A percentile compares a stretch with the other conserved stretches of the same genome.
These are phyloP conservation scores for Penicillium bovifimosum DNA, from an alignment of 495 filamentous ascomycete species.

Conservation along the genomic window DNA sequence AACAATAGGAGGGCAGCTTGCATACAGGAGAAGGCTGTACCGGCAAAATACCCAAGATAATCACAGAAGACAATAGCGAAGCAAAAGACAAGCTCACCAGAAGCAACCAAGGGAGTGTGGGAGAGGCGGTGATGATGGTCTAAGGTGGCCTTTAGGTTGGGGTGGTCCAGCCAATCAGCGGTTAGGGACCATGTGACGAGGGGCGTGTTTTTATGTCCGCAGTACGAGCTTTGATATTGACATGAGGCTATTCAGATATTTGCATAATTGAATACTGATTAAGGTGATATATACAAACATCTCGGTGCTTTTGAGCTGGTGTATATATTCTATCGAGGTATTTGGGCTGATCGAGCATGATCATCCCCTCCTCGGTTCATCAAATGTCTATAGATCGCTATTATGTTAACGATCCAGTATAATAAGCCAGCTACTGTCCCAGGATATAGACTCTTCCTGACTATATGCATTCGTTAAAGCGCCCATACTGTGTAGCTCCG, in stretches of 20 bases:
- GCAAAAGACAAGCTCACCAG: constrained; percentile 9
- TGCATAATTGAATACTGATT: not conserved
- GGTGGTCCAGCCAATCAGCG: constrained; percentile 35
- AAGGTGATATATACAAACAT: not conserved
- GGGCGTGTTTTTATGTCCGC: not conserved
- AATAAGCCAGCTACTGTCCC: too few relatives aligned
- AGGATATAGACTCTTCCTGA: too few relatives aligned
- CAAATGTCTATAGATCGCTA: not conserved
- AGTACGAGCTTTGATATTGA: not conserved
- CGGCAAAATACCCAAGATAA: not conserved
- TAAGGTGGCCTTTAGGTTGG: constrained; percentile 41
- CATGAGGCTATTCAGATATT: too few relatives aligned
- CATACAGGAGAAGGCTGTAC: not conserved
- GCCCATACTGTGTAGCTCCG: not conserved
- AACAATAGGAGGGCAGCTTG: not conserved
- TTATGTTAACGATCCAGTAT: too few relatives aligned
- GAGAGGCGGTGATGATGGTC: constrained; percentile 32
- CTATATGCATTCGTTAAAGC: too few relatives aligned
- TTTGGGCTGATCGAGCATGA: not conserved
- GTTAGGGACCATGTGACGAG: constrained; percentile 16
- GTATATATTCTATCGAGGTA: not conserved
- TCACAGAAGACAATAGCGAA: not conserved
- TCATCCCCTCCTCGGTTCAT: not conserved
- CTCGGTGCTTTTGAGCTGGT: not conserved
- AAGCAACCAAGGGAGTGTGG: constrained; percentile 8